Conservation (phyloP, 306 rosid species). For the Fagus crenata region DNA sequence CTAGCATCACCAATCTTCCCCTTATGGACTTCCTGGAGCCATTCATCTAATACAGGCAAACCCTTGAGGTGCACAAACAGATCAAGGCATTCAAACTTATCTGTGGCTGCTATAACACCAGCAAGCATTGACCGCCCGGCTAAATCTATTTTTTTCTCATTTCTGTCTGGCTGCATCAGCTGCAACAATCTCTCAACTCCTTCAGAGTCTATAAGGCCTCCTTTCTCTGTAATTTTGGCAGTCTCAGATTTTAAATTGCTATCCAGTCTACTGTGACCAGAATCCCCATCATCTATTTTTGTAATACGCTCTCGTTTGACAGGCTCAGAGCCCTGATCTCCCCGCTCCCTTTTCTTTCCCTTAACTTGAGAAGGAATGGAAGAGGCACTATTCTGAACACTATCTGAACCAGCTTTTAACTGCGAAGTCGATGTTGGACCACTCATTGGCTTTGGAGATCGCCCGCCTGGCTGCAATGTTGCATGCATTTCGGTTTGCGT, state of each 20-base stretch:
- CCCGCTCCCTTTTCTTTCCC: conserved; percentile 86
- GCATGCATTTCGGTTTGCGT: conserved; percentile 91
- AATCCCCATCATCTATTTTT: conserved; percentile 76
- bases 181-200: conserved; percentile 77
- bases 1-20: conserved; percentile 69
- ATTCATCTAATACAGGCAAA: conserved; percentile 75
- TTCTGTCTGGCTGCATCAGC: conserved; percentile 69
- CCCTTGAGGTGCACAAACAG: conserved; percentile 76
- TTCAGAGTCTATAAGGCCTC: conserved; percentile 73
- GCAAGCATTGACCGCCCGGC: conserved; percentile 72
- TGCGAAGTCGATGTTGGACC: conserved; percentile 69
- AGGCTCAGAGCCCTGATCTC: conserved; percentile 70
- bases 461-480: conserved; percentile 88
- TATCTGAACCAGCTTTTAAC: conserved; percentile 74
- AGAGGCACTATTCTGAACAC: conserved; percentile 61
- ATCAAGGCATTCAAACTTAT: conserved; percentile 66
- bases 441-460: conserved; percentile 87
- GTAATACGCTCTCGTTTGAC: conserved; percentile 64
- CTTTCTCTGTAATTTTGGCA: conserved; percentile 80
- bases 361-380: conserved; percentile 62
- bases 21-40: conserved; percentile 92
- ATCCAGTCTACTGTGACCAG: conserved; percentile 58
- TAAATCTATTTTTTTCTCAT: conserved; percentile 73
- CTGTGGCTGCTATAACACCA: conserved; percentile 72
- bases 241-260: conserved; percentile 64